Base-by-base conservation (phyloP, 1,139 yeast genomes). In the Suhomyces kunorum region DNA sequence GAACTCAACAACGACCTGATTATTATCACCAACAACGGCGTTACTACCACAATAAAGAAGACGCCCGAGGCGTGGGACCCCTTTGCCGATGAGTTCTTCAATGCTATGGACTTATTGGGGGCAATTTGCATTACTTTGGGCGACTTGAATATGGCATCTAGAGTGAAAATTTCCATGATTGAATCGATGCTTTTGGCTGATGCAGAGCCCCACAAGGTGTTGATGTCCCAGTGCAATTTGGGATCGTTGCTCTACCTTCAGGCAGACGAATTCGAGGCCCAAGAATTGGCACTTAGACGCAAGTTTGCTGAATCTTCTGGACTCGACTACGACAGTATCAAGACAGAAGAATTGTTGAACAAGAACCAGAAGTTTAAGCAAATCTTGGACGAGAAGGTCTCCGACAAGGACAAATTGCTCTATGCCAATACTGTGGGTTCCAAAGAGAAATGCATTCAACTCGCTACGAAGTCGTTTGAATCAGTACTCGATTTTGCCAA, bases 101-200 rank as follows among this genome's bases (percentile, higher is more conserved):
- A 80, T 44, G 84, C 87, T 2, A 71, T 88, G 64, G 92, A 86
- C 50, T 56, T 86, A 44, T 74, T 81, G 46, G 78, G 83, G 7
- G 87, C 89, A 1, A 70, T 81, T 27, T 81, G 87, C 48, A 61
- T 85, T 14, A 72, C 85, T 1, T 71, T 81, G 6, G 88, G 89
- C 8, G 90, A 85, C 55, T 64, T 81, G 39, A 68, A 76, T 16
- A 66, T 77, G 43, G 90, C 94, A 0, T 64, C 82, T 16, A 70
- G 78, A 41, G 74, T 85, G 32, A 84, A 83, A 51, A 69, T 81
- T 44, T 75, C 83, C 17, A 79, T 87, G 46, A 81, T 86, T 8
- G 81, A 81, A 53, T 76, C 87, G 74, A 86, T 85, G 94, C 66
- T 82, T 11, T 64, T 78, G 49, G 86, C 90, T 0, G 87, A 84